Evolutionary conservation across 1,139 yeast genomes (phyloP).

Genomic region (Saccharomyces hybrid): DNA sequence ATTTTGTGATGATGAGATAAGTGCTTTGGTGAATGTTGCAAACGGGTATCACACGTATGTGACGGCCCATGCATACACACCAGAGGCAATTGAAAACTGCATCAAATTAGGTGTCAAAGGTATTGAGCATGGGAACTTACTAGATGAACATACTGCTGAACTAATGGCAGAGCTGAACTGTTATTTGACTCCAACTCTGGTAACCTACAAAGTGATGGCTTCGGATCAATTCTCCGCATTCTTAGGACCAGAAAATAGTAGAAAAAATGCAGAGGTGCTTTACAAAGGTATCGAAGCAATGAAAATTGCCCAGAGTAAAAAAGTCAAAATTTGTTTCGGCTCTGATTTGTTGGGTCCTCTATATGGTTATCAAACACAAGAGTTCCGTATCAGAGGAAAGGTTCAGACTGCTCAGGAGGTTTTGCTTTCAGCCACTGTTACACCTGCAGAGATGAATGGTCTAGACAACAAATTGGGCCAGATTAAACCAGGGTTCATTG

Average conservation of each 20-base stretch:
- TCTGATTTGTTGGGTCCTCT: slow-evolving; percentile 9
- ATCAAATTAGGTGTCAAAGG: slow-evolving; percentile 8
- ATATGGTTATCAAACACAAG: slow-evolving; percentile 11
- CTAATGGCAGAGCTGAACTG: slow-evolving; percentile 8
- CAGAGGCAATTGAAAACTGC: slow-evolving; percentile 8
- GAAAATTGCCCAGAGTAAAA: slow-evolving; percentile 7
- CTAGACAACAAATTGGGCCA: slow-evolving; percentile 6
- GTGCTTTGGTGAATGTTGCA: slow-evolving; percentile 6
- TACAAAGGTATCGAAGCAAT: slow-evolving; percentile 7
- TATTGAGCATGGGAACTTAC: slow-evolving; percentile 9
- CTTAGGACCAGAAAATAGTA: slow-evolving; percentile 4
- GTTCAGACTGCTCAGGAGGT: slow-evolving; percentile 7
- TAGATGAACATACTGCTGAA: slow-evolving; percentile 8
- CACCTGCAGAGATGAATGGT: background rate
- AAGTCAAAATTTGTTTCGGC: slow-evolving; percentile 10
- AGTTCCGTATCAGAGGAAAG: slow-evolving; percentile 9
- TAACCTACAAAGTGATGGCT: slow-evolving; percentile 9
- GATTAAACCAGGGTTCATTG: slow-evolving; percentile 7
- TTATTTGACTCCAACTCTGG: slow-evolving; percentile 10
- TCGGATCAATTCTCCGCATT: slow-evolving; percentile 9
- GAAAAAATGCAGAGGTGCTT: slow-evolving; percentile 7
- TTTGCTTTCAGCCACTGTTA: background rate
- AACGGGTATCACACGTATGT: slow-evolving; percentile 5
- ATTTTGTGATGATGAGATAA: slow-evolving; percentile 10
- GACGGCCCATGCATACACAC: slow-evolving; percentile 10